These are phyloP conservation scores for Mallotus nudiflorus DNA, from an alignment of 345 rosid genomes.

Conservation along the genomic window DNA sequence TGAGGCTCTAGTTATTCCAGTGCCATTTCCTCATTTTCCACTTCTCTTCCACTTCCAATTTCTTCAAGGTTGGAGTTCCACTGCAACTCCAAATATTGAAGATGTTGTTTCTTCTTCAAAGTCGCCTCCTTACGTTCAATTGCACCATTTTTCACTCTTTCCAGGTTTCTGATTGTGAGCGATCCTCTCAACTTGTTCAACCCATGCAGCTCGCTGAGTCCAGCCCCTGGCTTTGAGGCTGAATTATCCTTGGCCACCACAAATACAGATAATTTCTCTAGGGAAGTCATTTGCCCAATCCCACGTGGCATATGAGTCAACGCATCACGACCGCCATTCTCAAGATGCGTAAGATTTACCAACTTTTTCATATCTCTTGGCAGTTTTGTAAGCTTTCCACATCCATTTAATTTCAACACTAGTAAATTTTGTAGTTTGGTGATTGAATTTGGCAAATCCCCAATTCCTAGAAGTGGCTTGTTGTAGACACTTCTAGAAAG, in stretches of 20 bases:
- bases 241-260: not conserved
- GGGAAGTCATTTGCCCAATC: conserved; percentile 8
- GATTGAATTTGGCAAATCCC: too few relatives aligned
- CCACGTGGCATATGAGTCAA: not conserved
- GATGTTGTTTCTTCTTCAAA: conserved; percentile 4
- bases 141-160: not conserved
- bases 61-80: too few relatives aligned
- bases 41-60: not conserved
- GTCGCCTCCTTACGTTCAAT: conserved; percentile 1
- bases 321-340: too few relatives aligned
- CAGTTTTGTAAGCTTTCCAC: too few relatives aligned
- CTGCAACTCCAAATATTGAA: not conserved
- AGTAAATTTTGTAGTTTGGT: too few relatives aligned
- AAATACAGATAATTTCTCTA: conserved; percentile 7
- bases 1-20: conserved; percentile 9
- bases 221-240: not conserved
- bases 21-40: not conserved
- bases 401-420: too few relatives aligned
- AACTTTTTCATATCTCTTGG: too few relatives aligned
- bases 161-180: not conserved
- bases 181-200: conserved; percentile 10
- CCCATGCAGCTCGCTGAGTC: not conserved
- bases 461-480: too few relatives aligned
- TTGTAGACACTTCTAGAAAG: too few relatives aligned
- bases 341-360: too few relatives aligned